Evolutionary conservation across 352 stramenopile genomes (phyloP).

Genomic region (Phytophthora melonis): DNA sequence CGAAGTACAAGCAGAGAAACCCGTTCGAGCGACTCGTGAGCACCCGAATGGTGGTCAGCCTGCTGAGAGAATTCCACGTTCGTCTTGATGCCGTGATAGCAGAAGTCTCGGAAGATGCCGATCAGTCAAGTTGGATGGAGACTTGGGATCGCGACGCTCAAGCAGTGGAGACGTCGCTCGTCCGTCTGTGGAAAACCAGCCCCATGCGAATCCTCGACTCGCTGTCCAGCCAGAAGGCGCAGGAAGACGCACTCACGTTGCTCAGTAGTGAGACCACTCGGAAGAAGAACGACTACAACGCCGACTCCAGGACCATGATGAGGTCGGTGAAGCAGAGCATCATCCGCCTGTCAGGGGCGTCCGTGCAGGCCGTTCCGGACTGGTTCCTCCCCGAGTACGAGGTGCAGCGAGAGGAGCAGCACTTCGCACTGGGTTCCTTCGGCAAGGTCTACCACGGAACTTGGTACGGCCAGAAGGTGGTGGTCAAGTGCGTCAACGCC

Average conservation of each 20-base stretch:
- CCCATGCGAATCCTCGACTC: background rate
- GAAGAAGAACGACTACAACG: background rate
- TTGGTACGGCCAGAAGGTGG: slow-evolving; percentile 30
- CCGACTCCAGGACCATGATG: too few relatives aligned
- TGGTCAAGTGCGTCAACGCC: slow-evolving; percentile 30
- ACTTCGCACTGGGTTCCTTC: slow-evolving; percentile 22
- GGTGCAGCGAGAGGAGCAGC: slow-evolving; percentile 12
- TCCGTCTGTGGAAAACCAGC: slow-evolving; percentile 5
- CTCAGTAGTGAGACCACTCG: background rate
- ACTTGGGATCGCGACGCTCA: background rate
- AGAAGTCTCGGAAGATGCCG: background rate
- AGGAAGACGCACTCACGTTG: slow-evolving; percentile 1
- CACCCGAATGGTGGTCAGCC: background rate
- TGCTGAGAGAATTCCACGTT: slow-evolving; percentile 4
- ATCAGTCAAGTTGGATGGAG: background rate
- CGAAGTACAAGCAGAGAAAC: background rate
- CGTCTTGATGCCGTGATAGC: too few relatives aligned
- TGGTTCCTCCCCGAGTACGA: slow-evolving; percentile 29
- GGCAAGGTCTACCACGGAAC: slow-evolving; percentile 23
- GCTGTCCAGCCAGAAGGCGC: background rate
- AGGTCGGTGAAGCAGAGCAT: background rate
- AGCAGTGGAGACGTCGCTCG: background rate
- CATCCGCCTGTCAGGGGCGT: background rate
- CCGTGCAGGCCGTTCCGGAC: slow-evolving; percentile 6
- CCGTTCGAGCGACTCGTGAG: slow-evolving; percentile 12